Evolutionary conservation across 1,284 basidiomycete genomes (phyloP).

Genomic region (Uromyces viciae-fabae): DNA sequence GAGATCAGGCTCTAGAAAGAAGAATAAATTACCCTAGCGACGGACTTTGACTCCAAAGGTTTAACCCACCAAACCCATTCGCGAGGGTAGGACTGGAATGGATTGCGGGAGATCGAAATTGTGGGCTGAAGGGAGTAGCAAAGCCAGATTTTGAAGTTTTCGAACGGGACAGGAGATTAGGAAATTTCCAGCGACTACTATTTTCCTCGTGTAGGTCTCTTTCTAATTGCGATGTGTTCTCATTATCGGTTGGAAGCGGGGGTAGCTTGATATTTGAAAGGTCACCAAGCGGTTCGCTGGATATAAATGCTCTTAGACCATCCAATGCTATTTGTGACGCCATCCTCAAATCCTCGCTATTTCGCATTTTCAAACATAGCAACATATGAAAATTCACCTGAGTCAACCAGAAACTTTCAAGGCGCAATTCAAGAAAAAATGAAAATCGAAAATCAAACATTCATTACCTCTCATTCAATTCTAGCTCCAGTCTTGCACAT

Average conservation of each 20-base stretch:
- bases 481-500: slow-evolving; percentile 23
- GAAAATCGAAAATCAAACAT: no score
- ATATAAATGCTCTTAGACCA: slow-evolving; percentile 24
- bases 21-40: neutral
- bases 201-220: neutral
- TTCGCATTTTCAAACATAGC: no score
- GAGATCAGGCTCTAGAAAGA: neutral
- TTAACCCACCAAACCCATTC: slow-evolving; percentile 19
- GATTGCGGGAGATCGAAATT: neutral
- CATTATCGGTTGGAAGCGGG: slow-evolving; percentile 28
- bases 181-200: slow-evolving; percentile 11
- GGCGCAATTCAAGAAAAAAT: no score
- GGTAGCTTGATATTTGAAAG: slow-evolving; percentile 27
- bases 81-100: neutral
- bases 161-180: slow-evolving; percentile 16
- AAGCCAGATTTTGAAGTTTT: neutral
- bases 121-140: neutral
- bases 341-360: slow-evolving; percentile 35
- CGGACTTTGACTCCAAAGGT: slow-evolving; percentile 21
- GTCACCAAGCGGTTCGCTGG: neutral
- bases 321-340: slow-evolving; percentile 31
- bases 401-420: no score
- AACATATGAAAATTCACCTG: no score
- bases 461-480: slow-evolving; percentile 39
- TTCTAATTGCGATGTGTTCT: neutral